Conservation (phyloP, 2,329 filamentous ascomycete genomes). For the Hirsutella minnesotensis region DNA sequence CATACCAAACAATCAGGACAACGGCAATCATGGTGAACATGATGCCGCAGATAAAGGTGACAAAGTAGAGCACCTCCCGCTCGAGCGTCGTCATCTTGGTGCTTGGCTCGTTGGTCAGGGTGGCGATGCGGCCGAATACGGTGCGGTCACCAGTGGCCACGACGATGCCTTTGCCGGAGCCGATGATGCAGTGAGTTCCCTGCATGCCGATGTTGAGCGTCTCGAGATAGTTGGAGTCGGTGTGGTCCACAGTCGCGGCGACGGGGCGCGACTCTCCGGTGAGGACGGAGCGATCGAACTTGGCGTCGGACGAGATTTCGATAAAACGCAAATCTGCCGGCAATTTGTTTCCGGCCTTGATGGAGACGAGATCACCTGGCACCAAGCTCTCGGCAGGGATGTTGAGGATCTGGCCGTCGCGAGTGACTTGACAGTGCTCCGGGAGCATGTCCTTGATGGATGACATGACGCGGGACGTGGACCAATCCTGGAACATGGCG, state of each 20-base stretch:
- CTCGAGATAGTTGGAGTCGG: slow-evolving; percentile 64
- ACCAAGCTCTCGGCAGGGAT: slow-evolving; percentile 50
- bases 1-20: slow-evolving; percentile 54
- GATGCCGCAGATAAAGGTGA: slow-evolving; percentile 54
- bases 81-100: slow-evolving; percentile 58
- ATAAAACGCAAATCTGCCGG: slow-evolving; percentile 63
- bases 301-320: slow-evolving; percentile 55
- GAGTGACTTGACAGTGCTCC: slow-evolving; percentile 53
- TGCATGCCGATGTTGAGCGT: slow-evolving; percentile 66
- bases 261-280: slow-evolving; percentile 58
- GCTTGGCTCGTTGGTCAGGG: slow-evolving; percentile 58
- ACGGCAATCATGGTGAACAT: slow-evolving; percentile 55
- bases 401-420: slow-evolving; percentile 40
- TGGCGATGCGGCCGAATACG: slow-evolving; percentile 65
- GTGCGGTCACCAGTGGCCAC: slow-evolving; percentile 62
- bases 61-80: slow-evolving; percentile 62
- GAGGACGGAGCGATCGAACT: slow-evolving; percentile 62
- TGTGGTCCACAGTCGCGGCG: slow-evolving; percentile 50
- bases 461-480: slow-evolving; percentile 63
- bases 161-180: slow-evolving; percentile 53
- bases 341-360: slow-evolving; percentile 62
- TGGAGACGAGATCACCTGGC: slow-evolving; percentile 56
- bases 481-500: slow-evolving; percentile 64
- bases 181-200: slow-evolving; percentile 67
- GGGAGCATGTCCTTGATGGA: slow-evolving; percentile 75